These are phyloP conservation scores for Termitomyces eurrhizus DNA, from an alignment of 768 basidiomycete genomes.

Conservation along the genomic window DNA sequence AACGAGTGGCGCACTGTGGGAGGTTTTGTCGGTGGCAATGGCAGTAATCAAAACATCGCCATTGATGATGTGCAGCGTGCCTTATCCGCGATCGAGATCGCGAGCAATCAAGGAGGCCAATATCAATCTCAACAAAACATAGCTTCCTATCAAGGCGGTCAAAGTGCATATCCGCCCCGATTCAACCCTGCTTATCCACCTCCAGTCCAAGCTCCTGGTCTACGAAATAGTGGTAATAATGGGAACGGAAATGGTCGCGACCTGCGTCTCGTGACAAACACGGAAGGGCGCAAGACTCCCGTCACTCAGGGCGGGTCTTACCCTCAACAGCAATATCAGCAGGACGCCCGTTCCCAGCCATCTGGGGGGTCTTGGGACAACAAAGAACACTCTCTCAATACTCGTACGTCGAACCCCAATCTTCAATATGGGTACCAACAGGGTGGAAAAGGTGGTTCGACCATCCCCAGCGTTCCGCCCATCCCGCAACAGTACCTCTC, in stretches of 20 bases:
- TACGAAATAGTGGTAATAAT: constrained; percentile 31
- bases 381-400: constrained; percentile 53
- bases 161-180: constrained; percentile 62
- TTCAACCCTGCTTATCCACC: constrained; percentile 56
- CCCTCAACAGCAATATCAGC: constrained; percentile 33
- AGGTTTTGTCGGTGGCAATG: constrained; percentile 14
- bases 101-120: constrained; percentile 27
- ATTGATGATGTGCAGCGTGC: constrained; percentile 80
- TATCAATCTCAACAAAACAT: constrained; percentile 26
- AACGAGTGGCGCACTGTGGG: constrained; percentile 56
- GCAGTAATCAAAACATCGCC: constrained; percentile 26
- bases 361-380: constrained; percentile 56
- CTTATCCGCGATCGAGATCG: constrained; percentile 64
- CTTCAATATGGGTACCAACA: constrained; percentile 61
- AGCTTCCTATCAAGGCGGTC: constrained; percentile 38
- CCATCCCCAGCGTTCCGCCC: constrained; percentile 63
- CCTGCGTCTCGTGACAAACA: constrained; percentile 57
- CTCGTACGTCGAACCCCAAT: constrained; percentile 66
- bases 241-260: constrained; percentile 36
- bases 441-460: constrained; percentile 31
- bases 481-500: constrained; percentile 68
- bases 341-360: constrained; percentile 27
- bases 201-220: constrained; percentile 38
- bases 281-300: constrained; percentile 65
- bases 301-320: constrained; percentile 29